These are phyloP conservation scores for Tylopilus subfusipes DNA, from an alignment of 768 basidiomycete species.

Conservation along the genomic window DNA sequence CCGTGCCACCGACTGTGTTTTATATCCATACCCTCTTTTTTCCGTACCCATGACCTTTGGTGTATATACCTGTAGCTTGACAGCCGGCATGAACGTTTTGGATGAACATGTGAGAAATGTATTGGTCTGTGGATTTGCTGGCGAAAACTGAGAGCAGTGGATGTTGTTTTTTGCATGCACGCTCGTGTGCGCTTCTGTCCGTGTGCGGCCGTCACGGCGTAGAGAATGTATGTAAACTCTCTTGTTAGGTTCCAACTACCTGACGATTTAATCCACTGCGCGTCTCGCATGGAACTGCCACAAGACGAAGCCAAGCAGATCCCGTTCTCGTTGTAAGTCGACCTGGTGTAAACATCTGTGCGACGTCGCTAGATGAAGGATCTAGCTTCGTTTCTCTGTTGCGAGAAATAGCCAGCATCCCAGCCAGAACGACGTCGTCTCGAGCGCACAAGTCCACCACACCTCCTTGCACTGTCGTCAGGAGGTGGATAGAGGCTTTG, in stretches of 20 bases:
- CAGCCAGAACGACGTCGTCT: constrained; percentile 19
- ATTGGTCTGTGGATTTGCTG: not conserved
- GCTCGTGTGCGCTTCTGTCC: too few relatives aligned
- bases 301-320: constrained; percentile 19
- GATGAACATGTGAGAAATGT: not conserved
- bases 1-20: constrained; percentile 14
- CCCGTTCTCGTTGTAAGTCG: constrained; percentile 45
- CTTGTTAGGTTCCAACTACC: too few relatives aligned
- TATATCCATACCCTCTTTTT: constrained; percentile 28
- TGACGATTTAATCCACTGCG: too few relatives aligned
- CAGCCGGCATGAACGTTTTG: constrained; percentile 1
- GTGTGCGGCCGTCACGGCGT: not conserved
- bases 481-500: constrained; percentile 44
- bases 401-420: constrained; percentile 39
- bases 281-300: constrained; percentile 11
- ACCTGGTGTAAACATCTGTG: not conserved
- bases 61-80: constrained; percentile 23
- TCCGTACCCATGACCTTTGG: constrained; percentile 2
- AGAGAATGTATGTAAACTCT: not conserved
- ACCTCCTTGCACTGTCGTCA: constrained; percentile 39
- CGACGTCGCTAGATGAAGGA: constrained; percentile 1
- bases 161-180: too few relatives aligned
- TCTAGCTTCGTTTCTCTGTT: constrained; percentile 50
- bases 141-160: not conserved
- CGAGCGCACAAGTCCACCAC: constrained; percentile 5